Evolutionary conservation across 83 land plant species (phyloP), one percentile per base, ranked within the genome.

Genomic region (Thuja plicata): DNA sequence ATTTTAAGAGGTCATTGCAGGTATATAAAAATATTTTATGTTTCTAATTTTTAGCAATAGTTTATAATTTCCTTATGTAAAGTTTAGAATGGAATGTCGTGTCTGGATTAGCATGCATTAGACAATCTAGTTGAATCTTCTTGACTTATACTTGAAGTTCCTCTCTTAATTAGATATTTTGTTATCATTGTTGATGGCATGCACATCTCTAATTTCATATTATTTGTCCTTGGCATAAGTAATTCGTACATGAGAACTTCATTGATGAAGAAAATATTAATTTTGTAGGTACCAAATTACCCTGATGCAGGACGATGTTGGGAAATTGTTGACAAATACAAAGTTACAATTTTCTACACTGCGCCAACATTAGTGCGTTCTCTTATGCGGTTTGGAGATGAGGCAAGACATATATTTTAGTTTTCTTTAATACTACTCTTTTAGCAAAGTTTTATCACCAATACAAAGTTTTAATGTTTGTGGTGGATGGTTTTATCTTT

Each of bases 221-320:
- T 1, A 6, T 8, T 52, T 48, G n/a, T 84, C 37, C 17, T 84
- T 84, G 82, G 34, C 85, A 83, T n/a, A 52, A 57, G 5, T 84
- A 34, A 84, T 32, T 84, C 3, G 1, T 15, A 3, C 86, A 30
- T 17, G 54, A 5, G 19, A 32, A 41, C 55, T 84, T 52, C 19
- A 34, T 37, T 83, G 48, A 83, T 32, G 54, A 83, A 48, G 52
- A 4, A 83, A 12, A 30, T 13, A n/a, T 46, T 84, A 15, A 1
- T 52, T 30, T 21, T 87, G 89, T 92, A 98, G 99, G 97, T 93
- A 82, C 99, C 99, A 82, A 98, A 91, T 86, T 95, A 96, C 90
- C 99, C 99, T 35, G 96, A 97, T 92, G 62, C 97, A 87, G 98
- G 99, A n/a, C 99, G 99, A 15, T 96, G 97, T 81, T 98, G 99